Base-by-base conservation (phyloP, 306 rosid species). In the Begonia peltatifolia region DNA sequence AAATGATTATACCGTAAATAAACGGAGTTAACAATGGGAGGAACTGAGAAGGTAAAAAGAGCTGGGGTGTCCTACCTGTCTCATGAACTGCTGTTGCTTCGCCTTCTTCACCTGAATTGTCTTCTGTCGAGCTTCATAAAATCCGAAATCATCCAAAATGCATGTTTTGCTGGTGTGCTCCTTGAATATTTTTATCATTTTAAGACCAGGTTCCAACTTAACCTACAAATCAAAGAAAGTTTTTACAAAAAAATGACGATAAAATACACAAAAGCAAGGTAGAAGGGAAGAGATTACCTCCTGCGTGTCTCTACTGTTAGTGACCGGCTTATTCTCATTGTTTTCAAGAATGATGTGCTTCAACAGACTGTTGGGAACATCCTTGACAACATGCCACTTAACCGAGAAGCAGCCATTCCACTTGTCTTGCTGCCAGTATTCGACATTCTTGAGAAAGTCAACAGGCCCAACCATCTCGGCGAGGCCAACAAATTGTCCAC, bases 371-470 rank as follows among this genome's bases (percentile, higher is more conserved):
- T 90, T 90, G 9, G 99, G 99, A 41, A 90, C 86, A 60, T 90
- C 99, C 75, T 86, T 90, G 35, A 90, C 94, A 41, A 90, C 53
- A 62, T 83, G 95, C 99, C 99, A 90, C 79, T 81, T 90, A 2
- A 90, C 82, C 57, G 95, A 87, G 65, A 90, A 90, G 57, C 94
- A 90, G 50, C 99, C 99, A 50, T 83, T 90, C 99, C 99, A 90
- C 67, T 86, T 90, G 71, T 90, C 99, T 61, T 90, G 99, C 50
- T 90, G 99, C 99, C 99, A 90, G 68, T 90, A 90, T 76, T 86
- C 99, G 50, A 90, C 52, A 59, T 75, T 90, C 68, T 76, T 80
- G 64, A 83, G 74, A 58, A 90, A 90, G 72, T 90, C 99, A 56
- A 90, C 99, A 0, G 95, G 86, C 10, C 99, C 99, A 18, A 71